phyloP scores from a whole-genome alignment of 495 filamentous ascomycete genomes.

The Aspergillus bertholletiae region DNA sequence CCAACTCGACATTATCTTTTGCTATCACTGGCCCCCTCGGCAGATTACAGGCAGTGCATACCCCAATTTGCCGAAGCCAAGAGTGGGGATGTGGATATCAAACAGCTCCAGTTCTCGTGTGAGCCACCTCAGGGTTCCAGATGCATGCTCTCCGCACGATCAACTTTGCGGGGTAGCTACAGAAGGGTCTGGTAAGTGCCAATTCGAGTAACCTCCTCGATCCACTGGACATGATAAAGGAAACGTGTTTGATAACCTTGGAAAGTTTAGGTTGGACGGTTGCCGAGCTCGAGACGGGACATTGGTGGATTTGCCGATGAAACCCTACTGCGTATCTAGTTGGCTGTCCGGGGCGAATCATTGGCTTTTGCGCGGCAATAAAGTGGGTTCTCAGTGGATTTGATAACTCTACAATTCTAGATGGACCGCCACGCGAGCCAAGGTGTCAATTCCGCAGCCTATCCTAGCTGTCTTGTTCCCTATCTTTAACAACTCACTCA shows the following conservation, averaged over 20 bases:
- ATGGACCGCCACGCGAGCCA: neutral
- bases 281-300: slow-evolving; percentile 9
- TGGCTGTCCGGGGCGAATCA: neutral
- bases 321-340: slow-evolving; percentile 1
- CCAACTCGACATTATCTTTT: neutral
- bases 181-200: neutral
- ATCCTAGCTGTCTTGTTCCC: neutral
- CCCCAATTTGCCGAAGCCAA: neutral
- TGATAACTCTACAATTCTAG: no score
- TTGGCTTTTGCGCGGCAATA: neutral
- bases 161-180: slow-evolving; percentile 22
- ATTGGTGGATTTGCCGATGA: slow-evolving; percentile 17
- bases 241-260: neutral
- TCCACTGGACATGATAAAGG: neutral
- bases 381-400: no score
- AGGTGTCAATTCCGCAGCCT: neutral
- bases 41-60: slow-evolving; percentile 4
- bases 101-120: neutral
- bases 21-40: neutral
- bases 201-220: neutral
- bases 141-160: slow-evolving; percentile 22
- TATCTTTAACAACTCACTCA: neutral
- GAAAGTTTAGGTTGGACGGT: slow-evolving; percentile 2
- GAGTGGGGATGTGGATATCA: neutral
- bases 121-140: neutral